Percentiles rank a stretch among this genome's conserved stretches.
phyloP scores from a whole-genome alignment of 2,329 filamentous ascomycete genomes.

The Epicoccum nigrum region DNA sequence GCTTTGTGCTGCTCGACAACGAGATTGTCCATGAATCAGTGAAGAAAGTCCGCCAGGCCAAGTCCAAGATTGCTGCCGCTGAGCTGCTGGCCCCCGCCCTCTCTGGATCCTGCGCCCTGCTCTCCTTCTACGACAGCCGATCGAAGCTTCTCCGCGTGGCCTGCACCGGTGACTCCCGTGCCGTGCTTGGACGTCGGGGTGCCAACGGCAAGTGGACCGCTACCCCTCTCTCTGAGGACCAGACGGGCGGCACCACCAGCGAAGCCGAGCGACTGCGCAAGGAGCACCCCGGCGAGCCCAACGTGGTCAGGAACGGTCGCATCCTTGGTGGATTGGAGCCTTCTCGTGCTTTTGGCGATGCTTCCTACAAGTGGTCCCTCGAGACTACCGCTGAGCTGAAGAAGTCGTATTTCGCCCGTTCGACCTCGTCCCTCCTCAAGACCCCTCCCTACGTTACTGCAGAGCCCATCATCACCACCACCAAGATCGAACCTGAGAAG shows the following conservation, averaged over 20 bases:
- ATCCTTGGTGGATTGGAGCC: conserved; percentile 92
- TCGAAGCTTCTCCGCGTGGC: conserved; percentile 90
- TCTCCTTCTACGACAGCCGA: conserved; percentile 93
- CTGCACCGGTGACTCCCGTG: conserved; percentile 94
- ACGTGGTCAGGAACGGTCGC: conserved; percentile 86
- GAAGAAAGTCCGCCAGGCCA: conserved; percentile 84
- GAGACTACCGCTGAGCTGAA: conserved; percentile 85
- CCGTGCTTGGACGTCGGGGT: conserved; percentile 82
- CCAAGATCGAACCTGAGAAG: conserved; percentile 83
- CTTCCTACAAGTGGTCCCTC: conserved; percentile 92
- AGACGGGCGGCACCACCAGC: conserved; percentile 86
- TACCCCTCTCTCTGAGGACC: conserved; percentile 86
- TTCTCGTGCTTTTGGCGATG: conserved; percentile 92
- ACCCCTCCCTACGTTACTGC: conserved; percentile 97
- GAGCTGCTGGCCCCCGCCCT: conserved; percentile 91
- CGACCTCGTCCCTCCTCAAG: conserved; percentile 75
- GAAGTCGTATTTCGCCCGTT: conserved; percentile 84
- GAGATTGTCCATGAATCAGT: conserved; percentile 96
- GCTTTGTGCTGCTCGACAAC: conserved; percentile 85
- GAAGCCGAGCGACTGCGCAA: conserved; percentile 82
- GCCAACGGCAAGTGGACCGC: conserved; percentile 89
- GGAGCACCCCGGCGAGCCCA: conserved; percentile 86
- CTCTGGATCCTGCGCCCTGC: conserved; percentile 93
- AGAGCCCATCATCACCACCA: conserved; percentile 92
- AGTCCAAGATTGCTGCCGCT: conserved; percentile 88